Conservation (phyloP, 352 stramenopile genomes). For the Plasmopara halstedii region DNA sequence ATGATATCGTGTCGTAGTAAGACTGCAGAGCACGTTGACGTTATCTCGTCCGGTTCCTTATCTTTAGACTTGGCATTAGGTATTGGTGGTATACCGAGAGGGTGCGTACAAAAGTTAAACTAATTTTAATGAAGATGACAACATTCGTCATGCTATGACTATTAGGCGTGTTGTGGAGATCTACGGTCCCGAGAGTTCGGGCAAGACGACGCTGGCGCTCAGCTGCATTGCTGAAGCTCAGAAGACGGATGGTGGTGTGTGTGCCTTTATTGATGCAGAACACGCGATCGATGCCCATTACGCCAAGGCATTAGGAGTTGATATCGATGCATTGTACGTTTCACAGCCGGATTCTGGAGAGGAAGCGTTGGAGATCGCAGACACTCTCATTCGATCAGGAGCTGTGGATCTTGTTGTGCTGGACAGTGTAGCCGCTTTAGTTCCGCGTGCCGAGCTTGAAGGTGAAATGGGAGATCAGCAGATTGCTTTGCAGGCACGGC, state of each 20-base stretch:
- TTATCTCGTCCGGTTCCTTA: slow-evolving; percentile 91
- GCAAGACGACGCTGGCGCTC: slow-evolving; percentile 97
- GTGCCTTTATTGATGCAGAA: slow-evolving; percentile 98
- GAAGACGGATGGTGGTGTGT: slow-evolving; percentile 87
- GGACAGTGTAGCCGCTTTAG: slow-evolving; percentile 95
- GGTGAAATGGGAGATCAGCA: slow-evolving; percentile 94
- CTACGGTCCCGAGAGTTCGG: slow-evolving; percentile 96
- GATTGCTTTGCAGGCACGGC: slow-evolving; percentile 94
- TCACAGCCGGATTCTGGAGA: slow-evolving; percentile 97
- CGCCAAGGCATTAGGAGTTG: slow-evolving; percentile 87
- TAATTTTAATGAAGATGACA: background rate
- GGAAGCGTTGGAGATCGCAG: slow-evolving; percentile 97
- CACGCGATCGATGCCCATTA: slow-evolving; percentile 97
- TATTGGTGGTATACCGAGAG: slow-evolving; percentile 92
- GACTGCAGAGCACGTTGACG: slow-evolving; percentile 86
- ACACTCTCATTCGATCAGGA: slow-evolving; percentile 93
- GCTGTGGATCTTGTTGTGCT: slow-evolving; percentile 98
- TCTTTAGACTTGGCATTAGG: slow-evolving; percentile 90
- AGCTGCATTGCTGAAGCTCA: slow-evolving; percentile 96
- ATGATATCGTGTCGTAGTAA: slow-evolving; percentile 30
- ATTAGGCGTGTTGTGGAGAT: slow-evolving; percentile 95
- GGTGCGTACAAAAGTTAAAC: slow-evolving; percentile 23
- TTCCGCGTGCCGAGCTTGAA: slow-evolving; percentile 93
- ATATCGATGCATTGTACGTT: slow-evolving; percentile 95
- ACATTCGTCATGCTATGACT: slow-evolving; percentile 11